Percentiles rank a stretch among this genome's conserved stretches.
phyloP scores from a whole-genome alignment of 306 rosid species.

The Calophaca sinica region DNA sequence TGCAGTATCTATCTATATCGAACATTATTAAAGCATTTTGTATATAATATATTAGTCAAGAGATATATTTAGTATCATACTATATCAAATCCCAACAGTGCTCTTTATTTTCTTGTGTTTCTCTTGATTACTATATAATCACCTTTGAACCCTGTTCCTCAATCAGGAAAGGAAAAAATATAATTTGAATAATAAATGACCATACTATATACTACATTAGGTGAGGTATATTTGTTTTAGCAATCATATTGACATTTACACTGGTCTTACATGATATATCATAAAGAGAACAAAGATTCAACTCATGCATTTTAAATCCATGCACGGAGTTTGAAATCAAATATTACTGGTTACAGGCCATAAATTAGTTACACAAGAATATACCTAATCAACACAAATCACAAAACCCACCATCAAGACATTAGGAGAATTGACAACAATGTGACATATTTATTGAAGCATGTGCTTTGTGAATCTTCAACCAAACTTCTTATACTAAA shows the following conservation, averaged over 20 bases:
- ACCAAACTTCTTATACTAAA: constrained; percentile 10
- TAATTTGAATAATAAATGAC: background rate
- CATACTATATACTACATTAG: background rate
- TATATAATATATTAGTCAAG: no score
- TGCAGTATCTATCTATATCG: no score
- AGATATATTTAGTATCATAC: no score
- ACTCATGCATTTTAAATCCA: background rate
- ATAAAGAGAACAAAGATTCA: background rate
- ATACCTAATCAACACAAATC: background rate
- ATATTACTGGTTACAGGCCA: background rate
- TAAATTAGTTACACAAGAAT: constrained; percentile 7
- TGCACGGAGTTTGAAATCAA: background rate
- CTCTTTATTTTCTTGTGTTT: background rate
- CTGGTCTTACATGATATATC: background rate
- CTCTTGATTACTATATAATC: constrained; percentile 1
- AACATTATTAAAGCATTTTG: no score
- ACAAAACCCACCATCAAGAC: constrained; percentile 9
- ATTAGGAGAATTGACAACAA: background rate
- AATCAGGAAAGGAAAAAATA: background rate
- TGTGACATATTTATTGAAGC: background rate
- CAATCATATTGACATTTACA: background rate
- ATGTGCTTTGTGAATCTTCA: constrained; percentile 12
- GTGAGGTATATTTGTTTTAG: background rate
- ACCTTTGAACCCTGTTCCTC: background rate
- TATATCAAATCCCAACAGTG: background rate